These are phyloP conservation scores for Oryza coarctata DNA, from an alignment of 176 grass and related monocot species.

Conservation along the genomic window DNA sequence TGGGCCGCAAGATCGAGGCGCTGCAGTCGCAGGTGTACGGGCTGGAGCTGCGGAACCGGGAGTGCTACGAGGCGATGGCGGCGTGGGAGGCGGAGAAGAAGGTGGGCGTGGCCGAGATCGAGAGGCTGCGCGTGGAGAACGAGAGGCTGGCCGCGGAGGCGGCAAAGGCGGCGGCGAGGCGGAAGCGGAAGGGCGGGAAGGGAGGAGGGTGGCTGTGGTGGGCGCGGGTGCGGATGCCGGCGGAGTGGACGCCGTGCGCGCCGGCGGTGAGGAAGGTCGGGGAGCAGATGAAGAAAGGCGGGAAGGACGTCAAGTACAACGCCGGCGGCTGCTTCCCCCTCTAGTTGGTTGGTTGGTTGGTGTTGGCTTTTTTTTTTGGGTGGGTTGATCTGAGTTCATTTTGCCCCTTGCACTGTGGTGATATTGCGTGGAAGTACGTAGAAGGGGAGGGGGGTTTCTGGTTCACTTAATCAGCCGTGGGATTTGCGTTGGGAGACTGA, in stretches of 20 bases:
- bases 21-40: slow-evolving; percentile 79
- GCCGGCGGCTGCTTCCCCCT: slow-evolving; percentile 57
- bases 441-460: background rate
- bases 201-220: slow-evolving; percentile 44
- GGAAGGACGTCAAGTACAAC: slow-evolving; percentile 31
- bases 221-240: slow-evolving; percentile 42
- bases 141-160: slow-evolving; percentile 34
- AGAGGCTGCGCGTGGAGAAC: slow-evolving; percentile 63
- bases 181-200: background rate
- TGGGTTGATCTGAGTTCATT: background rate
- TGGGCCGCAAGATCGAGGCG: slow-evolving; percentile 74
- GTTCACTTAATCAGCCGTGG: background rate
- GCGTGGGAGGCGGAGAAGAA: slow-evolving; percentile 51
- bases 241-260: slow-evolving; percentile 63
- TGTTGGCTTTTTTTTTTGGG: background rate
- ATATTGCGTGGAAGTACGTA: background rate
- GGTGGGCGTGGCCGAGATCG: slow-evolving; percentile 34
- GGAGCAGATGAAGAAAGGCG: slow-evolving; percentile 2
- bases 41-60: slow-evolving; percentile 78
- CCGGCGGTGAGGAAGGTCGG: slow-evolving; percentile 43
- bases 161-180: background rate
- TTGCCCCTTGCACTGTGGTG: background rate
- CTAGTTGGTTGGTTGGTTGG: background rate
- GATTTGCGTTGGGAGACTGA: no score
- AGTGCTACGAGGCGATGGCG: slow-evolving; percentile 64